Evolutionary conservation across 2,329 filamentous ascomycete genomes (phyloP).

Genomic region (Cryphonectria carpinicola): DNA sequence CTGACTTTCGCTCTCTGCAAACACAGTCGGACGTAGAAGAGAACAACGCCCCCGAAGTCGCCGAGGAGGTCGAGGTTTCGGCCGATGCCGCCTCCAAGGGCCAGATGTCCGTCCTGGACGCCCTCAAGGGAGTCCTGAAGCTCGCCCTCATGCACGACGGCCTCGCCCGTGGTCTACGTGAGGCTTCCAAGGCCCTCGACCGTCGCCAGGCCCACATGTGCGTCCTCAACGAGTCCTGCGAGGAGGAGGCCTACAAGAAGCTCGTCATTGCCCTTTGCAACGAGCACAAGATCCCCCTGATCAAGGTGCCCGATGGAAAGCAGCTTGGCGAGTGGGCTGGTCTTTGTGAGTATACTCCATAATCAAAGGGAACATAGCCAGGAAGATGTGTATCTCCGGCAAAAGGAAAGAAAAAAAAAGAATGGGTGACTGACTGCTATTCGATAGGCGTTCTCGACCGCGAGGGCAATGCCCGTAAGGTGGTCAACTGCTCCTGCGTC

Average conservation of each 20-base stretch:
- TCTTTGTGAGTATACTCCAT: constrained; percentile 77
- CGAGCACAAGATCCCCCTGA: constrained; percentile 99
- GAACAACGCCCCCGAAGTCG: constrained; percentile 82
- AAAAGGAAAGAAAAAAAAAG: too few relatives aligned
- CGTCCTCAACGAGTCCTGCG: constrained; percentile 99
- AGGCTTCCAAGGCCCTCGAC: constrained; percentile 98
- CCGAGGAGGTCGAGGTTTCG: constrained; percentile 92
- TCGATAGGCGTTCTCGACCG: constrained; percentile 89
- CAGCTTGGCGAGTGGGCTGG: constrained; percentile 99
- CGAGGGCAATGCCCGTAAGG: constrained; percentile 99
- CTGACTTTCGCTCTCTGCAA: constrained; percentile 33
- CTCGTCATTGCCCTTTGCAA: constrained; percentile 97
- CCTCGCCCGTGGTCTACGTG: constrained; percentile 95
- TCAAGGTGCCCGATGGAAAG: constrained; percentile 99
- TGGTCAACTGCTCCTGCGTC: constrained; percentile 99
- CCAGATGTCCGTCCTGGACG: constrained; percentile 97
- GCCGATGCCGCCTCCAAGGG: constrained; percentile 86
- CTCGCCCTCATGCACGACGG: constrained; percentile 99
- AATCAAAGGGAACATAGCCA: neutral
- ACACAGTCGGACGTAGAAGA: constrained; percentile 99
- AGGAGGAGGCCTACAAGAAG: constrained; percentile 99
- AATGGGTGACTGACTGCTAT: constrained; percentile 18
- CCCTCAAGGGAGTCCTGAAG: constrained; percentile 98
- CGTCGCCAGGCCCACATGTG: constrained; percentile 99
- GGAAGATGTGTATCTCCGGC: neutral